phyloP scores from a whole-genome alignment of 2,329 filamentous ascomycete genomes.

The Rachicladosporium sp. region DNA sequence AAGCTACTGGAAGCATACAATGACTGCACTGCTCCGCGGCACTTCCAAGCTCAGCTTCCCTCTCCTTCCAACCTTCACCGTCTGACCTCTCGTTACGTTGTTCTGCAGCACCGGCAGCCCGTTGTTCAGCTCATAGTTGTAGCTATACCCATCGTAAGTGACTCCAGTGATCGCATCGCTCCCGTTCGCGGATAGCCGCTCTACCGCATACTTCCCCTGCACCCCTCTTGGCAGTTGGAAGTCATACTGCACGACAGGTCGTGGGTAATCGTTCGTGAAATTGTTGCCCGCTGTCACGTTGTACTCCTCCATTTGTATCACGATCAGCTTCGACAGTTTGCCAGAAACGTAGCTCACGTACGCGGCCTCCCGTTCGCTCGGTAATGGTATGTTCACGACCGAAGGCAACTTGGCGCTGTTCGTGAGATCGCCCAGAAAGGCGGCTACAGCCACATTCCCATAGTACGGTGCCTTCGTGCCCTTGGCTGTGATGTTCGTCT shows the following conservation, averaged over 20 bases:
- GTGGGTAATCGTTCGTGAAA: conserved; percentile 33
- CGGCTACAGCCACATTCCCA: conserved; percentile 46
- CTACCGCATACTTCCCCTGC: conserved; percentile 25
- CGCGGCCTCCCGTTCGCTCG: conserved; percentile 34
- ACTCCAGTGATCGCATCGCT: conserved; percentile 52
- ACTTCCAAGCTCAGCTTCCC: conserved; percentile 23
- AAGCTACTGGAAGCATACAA: conserved; percentile 2
- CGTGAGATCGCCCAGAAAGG: conserved; percentile 37
- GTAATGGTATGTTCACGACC: conserved; percentile 37
- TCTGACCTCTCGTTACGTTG: conserved; percentile 45
- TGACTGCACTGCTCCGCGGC: conserved; percentile 19
- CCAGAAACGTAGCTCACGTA: conserved; percentile 43
- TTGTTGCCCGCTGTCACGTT: conserved; percentile 30
- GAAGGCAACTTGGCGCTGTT: conserved; percentile 19
- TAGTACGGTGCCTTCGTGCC: conserved; percentile 56
- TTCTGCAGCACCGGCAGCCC: conserved; percentile 41
- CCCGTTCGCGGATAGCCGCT: conserved; percentile 47
- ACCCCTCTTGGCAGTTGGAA: conserved; percentile 28
- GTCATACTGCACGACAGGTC: conserved; percentile 29
- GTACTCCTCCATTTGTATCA: conserved; percentile 48
- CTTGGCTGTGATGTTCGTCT: conserved; percentile 35
- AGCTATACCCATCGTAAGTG: conserved; percentile 50
- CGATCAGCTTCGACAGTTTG: conserved; percentile 35
- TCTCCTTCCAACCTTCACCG: conserved; percentile 19
- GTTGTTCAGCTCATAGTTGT: conserved; percentile 45